Evolutionary conservation across 2,329 filamentous ascomycete species (phyloP), one percentile per base, ranked within the genome.

Genomic region (Sclerotinia minor): DNA sequence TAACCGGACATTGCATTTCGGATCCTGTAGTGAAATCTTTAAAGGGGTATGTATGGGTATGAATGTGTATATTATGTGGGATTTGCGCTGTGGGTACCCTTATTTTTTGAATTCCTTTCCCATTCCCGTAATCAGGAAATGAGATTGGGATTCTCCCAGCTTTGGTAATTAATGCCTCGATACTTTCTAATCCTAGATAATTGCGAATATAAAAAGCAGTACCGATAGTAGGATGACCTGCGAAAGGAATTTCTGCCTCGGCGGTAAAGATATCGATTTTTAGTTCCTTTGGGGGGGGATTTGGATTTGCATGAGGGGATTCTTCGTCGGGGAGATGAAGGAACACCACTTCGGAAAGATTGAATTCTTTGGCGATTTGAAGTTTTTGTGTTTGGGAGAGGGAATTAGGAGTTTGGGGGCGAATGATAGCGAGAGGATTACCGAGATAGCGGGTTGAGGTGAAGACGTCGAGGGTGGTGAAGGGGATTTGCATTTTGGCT

Each of bases 31-130:
- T 21, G 29, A 45, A 45, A n/a, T 57, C 21, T 69, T 44, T 80
- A 71, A 76, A 82, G 80, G 5, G 78, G 77, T 47, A 67, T 1
- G 7, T 41, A 9, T 44, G 69, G 3, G 8, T 21, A 78, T 93
- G 90, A 67, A 87, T 74, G 73, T 86, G 89, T 70, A 89, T 82
- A 69, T 89, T 81, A 75, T 92, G 88, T 45, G 90, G 89, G 70
- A 94, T 88, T 5, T 78, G 78, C 21, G 89, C 89, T 64, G 82
- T 83, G 6, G 88, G 85, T n/a, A 81, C n/a, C n/a, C n/a, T n/a
- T n/a, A n/a, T n/a, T n/a, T n/a, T n/a, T n/a, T n/a, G n/a, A n/a
- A n/a, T n/a, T n/a, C n/a, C 69, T 77, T 81, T 76, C 78, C 83
- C 69, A 78, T 41, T 41, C 11, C 38, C 38, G 5, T 17, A 2